These are phyloP conservation scores for Zymoseptoria brevis DNA, from an alignment of 2,329 filamentous ascomycete genomes.

Conservation along the genomic window DNA sequence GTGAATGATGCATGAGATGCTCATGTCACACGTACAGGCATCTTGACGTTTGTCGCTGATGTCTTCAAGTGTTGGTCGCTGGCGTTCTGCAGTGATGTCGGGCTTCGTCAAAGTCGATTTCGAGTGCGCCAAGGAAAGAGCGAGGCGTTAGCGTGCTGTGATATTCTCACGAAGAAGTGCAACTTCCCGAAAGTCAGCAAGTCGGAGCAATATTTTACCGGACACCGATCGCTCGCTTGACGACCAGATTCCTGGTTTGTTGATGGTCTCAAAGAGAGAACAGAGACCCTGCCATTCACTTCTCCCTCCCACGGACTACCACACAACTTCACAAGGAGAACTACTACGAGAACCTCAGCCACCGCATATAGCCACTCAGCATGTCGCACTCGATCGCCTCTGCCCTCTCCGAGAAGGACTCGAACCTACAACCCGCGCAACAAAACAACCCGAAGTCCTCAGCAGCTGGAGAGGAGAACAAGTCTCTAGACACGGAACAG, in stretches of 20 bases:
- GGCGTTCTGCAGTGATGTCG: conserved; percentile 3
- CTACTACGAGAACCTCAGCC: background rate
- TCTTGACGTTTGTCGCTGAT: conserved; percentile 23
- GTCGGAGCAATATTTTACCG: no score
- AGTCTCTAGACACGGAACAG: conserved; percentile 14
- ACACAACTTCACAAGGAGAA: conserved; percentile 4
- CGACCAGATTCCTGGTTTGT: background rate
- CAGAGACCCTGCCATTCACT: background rate
- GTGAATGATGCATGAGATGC: background rate
- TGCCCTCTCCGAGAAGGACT: conserved; percentile 20
- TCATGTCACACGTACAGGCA: conserved; percentile 24
- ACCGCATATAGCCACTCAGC: background rate
- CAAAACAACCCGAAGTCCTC: conserved; percentile 6
- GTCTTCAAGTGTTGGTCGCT: conserved; percentile 1
- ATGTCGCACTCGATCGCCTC: conserved; percentile 16
- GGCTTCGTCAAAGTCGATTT: conserved; percentile 6
- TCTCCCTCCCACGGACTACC: conserved; percentile 4
- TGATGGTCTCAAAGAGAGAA: background rate
- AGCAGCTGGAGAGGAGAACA: conserved; percentile 14
- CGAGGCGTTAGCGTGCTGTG: background rate
- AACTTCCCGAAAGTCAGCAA: no score
- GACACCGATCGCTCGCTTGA: background rate
- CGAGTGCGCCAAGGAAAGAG: background rate
- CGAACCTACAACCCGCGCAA: conserved; percentile 18
- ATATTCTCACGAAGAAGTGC: no score